These are phyloP conservation scores for Trichoderma asperelloides DNA, from an alignment of 495 filamentous ascomycete species.

Conservation along the genomic window DNA sequence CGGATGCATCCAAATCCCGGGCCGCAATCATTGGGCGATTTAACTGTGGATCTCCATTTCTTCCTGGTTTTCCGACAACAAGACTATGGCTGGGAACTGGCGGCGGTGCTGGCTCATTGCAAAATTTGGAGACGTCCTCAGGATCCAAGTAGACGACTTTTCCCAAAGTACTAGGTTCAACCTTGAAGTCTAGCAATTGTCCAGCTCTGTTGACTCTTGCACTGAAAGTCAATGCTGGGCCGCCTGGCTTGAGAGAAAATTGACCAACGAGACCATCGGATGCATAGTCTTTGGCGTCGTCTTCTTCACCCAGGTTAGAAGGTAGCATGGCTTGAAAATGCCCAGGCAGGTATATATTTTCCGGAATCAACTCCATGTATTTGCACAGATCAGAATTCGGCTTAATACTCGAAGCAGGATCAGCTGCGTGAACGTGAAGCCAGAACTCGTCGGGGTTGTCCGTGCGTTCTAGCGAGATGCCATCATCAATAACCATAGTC, in stretches of 20 bases:
- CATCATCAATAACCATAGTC: slow-evolving; percentile 82
- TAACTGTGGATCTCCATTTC: not conserved
- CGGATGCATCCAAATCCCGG: slow-evolving; percentile 20
- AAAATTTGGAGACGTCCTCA: not conserved
- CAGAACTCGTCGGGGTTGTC: slow-evolving; percentile 54
- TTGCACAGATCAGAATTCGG: slow-evolving; percentile 48
- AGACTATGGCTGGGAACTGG: slow-evolving; percentile 5
- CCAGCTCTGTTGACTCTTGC: slow-evolving; percentile 56
- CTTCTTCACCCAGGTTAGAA: slow-evolving; percentile 21
- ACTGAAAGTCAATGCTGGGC: slow-evolving; percentile 76
- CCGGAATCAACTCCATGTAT: slow-evolving; percentile 53
- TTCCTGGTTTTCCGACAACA: slow-evolving; percentile 25
- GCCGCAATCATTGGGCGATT: slow-evolving; percentile 27
- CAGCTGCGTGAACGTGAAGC: slow-evolving; percentile 88
- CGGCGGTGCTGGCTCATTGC: slow-evolving; percentile 4
- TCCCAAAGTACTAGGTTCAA: slow-evolving; percentile 58
- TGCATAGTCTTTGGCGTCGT: slow-evolving; percentile 29
- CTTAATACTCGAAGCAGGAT: slow-evolving; percentile 74
- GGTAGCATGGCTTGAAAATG: slow-evolving; percentile 64
- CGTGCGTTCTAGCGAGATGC: slow-evolving; percentile 66
- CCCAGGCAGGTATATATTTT: slow-evolving; percentile 70
- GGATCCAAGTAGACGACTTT: slow-evolving; percentile 58
- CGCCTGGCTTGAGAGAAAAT: slow-evolving; percentile 60
- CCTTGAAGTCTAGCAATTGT: slow-evolving; percentile 56
- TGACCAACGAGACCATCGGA: slow-evolving; percentile 25